Evolutionary conservation across 2,329 filamentous ascomycete species (phyloP).

Genomic region (Verticillium nubilum): DNA sequence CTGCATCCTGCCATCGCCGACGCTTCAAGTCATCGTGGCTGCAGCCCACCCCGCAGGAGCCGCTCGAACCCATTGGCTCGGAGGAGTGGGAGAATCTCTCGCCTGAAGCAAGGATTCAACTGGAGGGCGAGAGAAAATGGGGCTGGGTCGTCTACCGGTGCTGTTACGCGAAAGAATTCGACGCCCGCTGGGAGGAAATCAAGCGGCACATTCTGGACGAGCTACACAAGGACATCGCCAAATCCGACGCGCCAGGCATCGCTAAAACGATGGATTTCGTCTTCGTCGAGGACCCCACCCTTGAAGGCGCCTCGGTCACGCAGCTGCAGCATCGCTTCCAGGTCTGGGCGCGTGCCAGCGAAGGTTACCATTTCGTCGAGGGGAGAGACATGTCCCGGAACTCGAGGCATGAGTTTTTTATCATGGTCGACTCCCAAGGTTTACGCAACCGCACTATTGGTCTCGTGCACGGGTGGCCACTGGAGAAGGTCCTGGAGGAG

Average conservation of each 20-base stretch:
- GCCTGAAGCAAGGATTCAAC: background rate
- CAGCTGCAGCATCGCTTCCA: slow-evolving; percentile 9
- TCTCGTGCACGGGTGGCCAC: too few relatives aligned
- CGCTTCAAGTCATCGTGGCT: background rate
- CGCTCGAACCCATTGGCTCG: background rate
- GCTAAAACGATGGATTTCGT: slow-evolving; percentile 10
- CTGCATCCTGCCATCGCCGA: background rate
- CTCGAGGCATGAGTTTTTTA: slow-evolving; percentile 10
- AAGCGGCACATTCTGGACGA: background rate
- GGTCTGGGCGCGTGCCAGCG: slow-evolving; percentile 4
- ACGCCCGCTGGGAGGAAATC: background rate
- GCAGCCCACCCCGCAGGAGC: background rate
- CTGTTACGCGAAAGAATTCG: background rate
- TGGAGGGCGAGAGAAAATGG: background rate
- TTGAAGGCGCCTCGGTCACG: slow-evolving; percentile 11
- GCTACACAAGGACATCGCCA: background rate
- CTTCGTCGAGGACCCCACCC: slow-evolving; percentile 11
- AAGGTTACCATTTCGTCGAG: background rate
- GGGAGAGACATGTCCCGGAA: background rate
- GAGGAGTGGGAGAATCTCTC: background rate
- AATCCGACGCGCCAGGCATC: slow-evolving; percentile 9
- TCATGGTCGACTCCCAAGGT: slow-evolving; percentile 10
- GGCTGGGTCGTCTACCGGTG: background rate
- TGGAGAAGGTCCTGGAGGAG: too few relatives aligned
- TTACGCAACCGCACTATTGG: too few relatives aligned